Base-by-base conservation (phyloP, 768 basidiomycete species). In the Lactarius sanguifluus region DNA sequence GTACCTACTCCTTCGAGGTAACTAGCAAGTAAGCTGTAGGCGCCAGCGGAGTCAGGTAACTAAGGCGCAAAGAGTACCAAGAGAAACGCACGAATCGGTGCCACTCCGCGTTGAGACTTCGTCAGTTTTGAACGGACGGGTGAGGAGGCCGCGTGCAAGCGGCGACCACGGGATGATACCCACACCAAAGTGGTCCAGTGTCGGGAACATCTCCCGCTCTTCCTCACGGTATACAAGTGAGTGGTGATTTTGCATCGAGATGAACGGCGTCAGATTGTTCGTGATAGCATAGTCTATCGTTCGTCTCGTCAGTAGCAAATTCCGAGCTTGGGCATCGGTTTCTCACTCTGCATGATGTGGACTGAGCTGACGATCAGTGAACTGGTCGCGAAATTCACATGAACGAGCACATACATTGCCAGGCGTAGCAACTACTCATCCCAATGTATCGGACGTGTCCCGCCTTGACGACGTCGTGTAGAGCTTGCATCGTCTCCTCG, bases 191-290 rank as follows among this genome's bases (percentile, higher is more conserved):
- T 69, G 69, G 5, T 73, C 64, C 2, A 72, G 62, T 20, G 67
- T 66, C 0, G 80, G 79, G 59, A 79, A 79, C 74, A 75, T 74
- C 64, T 74, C 74, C 32, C 75, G 73, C 62, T 75, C 79, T 66
- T 81, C 79, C 70, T 81, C 80, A 57, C 79, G 72, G 64, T 81
- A 81, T 28, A 77, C 65, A 13, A 77, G 75, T 34, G 69, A 74
- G 64, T 81, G 76, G 36, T 70, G 67, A 43, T 68, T 50, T 40
- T 70, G 69, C 69, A 70, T 66, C 36, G 69, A 70, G 45, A 64
- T 65, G 57, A 68, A 68, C 9, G 67, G 67, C 3, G 62, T 68
- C 23, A 64, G 47, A 34, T 69, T 67, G 45, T 67, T 61, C 0
- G 57, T 59, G 34, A 69, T 69, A 4, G 68, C 68, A 59, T 67